Conservation (phyloP, 768 basidiomycete genomes). For the Tephrocybe sp. region DNA sequence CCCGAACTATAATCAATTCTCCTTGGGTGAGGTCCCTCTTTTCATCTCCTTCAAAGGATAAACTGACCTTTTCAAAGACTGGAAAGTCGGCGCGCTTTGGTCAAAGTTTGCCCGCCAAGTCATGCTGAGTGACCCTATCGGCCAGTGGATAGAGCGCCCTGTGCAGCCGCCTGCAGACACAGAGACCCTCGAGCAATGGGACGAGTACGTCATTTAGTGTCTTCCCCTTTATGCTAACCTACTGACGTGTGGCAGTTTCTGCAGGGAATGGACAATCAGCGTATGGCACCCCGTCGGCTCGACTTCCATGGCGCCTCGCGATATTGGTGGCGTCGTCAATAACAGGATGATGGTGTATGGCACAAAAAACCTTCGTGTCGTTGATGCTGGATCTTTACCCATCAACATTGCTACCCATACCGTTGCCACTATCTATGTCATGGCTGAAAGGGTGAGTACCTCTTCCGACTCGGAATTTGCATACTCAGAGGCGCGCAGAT, state of each 20-base stretch:
- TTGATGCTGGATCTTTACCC: slow-evolving; percentile 22
- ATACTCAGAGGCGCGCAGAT: not conserved
- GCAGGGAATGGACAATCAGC: slow-evolving; percentile 14
- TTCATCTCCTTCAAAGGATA: not conserved
- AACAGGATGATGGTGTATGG: slow-evolving; percentile 25
- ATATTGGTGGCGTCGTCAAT: slow-evolving; percentile 28
- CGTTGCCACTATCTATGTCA: slow-evolving; percentile 8
- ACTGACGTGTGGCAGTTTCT: slow-evolving; percentile 8
- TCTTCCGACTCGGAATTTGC: not conserved
- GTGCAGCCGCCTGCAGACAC: slow-evolving; percentile 11
- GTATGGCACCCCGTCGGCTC: slow-evolving; percentile 33
- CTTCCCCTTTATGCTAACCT: not conserved
- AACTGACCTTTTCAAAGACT: not conserved
- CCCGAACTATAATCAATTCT: slow-evolving; percentile 15
- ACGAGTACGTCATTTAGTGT: slow-evolving; percentile 7
- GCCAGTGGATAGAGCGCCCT: slow-evolving; percentile 8
- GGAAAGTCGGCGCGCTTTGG: slow-evolving; percentile 12
- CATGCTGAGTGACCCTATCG: slow-evolving; percentile 12
- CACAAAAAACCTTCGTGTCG: slow-evolving; percentile 28
- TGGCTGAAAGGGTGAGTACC: slow-evolving; percentile 8
- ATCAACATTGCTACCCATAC: slow-evolving; percentile 10
- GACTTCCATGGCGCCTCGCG: slow-evolving; percentile 20
- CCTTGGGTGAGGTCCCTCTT: slow-evolving; percentile 5
- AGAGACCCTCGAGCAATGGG: slow-evolving; percentile 15
- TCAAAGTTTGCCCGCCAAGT: slow-evolving; percentile 8